A percentile compares a stretch with the other conserved stretches of the same genome.
phyloP scores from a whole-genome alignment of 2,329 filamentous ascomycete species.

The Fusarium tjaetaba region DNA sequence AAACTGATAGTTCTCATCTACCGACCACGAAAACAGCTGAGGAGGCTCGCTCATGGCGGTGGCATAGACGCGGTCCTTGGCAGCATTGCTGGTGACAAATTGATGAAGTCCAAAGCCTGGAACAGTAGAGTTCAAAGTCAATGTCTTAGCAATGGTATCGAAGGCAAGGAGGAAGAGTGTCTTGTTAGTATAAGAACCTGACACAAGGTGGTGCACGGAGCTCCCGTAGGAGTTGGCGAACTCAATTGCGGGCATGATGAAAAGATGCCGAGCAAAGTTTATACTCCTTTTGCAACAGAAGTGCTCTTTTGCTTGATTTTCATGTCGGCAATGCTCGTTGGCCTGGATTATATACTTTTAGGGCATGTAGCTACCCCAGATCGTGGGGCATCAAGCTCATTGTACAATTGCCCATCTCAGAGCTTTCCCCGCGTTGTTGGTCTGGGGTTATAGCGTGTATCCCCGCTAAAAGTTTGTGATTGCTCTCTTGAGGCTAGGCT shows the following conservation, averaged over 20 bases:
- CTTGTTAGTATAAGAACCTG: constrained; percentile 1
- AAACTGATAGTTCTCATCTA: not conserved
- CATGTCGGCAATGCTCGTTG: not conserved
- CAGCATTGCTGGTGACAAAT: not conserved
- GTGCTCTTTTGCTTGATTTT: not conserved
- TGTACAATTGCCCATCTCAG: not conserved
- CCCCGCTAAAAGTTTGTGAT: not conserved
- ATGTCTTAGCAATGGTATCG: not conserved
- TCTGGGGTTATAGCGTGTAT: not conserved
- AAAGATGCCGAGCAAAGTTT: not conserved
- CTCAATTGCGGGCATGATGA: not conserved
- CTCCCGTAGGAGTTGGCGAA: not conserved
- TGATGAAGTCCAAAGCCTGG: constrained; percentile 1
- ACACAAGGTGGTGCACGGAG: not conserved
- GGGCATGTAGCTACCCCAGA: not conserved
- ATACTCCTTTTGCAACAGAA: not conserved
- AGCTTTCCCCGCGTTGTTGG: not conserved
- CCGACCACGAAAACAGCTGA: constrained; percentile 1
- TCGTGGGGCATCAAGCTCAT: not conserved
- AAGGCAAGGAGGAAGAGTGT: constrained; percentile 2
- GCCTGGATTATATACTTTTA: not conserved
- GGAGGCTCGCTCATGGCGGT: constrained; percentile 1
- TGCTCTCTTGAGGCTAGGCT: not conserved
- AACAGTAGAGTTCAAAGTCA: not conserved
- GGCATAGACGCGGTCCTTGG: not conserved